phyloP scores from a whole-genome alignment of 2,329 filamentous ascomycete genomes.

The Epicoccum sorghinum region DNA sequence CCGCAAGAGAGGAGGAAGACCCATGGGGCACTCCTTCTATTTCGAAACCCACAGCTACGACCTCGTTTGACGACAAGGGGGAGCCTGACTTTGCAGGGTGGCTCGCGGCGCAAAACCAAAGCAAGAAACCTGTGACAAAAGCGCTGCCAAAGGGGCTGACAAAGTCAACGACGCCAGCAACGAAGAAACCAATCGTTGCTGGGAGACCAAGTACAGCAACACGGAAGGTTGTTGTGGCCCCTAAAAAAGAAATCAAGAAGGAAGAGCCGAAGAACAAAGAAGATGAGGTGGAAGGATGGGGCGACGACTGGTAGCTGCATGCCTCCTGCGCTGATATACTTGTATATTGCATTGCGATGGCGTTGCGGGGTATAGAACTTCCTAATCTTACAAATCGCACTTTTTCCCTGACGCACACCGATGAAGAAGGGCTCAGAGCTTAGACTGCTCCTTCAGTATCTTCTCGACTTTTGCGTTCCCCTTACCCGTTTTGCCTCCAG shows the following conservation, averaged over 20 bases:
- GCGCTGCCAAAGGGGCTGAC: constrained; percentile 81
- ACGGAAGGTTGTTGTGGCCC: constrained; percentile 35
- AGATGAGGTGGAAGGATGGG: constrained; percentile 49
- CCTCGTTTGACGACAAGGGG: constrained; percentile 77
- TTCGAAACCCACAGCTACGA: constrained; percentile 47
- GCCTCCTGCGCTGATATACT: background rate
- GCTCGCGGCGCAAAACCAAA: constrained; percentile 82
- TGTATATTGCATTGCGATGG: constrained; percentile 26
- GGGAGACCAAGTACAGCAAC: constrained; percentile 39
- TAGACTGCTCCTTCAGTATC: background rate
- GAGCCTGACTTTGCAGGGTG: constrained; percentile 97
- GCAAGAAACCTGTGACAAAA: constrained; percentile 70
- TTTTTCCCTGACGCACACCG: no score
- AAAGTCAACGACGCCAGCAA: constrained; percentile 58
- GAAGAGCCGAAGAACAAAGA: constrained; percentile 27
- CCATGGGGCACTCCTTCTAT: constrained; percentile 56
- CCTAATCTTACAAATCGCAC: background rate
- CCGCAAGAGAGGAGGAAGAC: constrained; percentile 58
- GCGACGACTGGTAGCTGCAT: constrained; percentile 44
- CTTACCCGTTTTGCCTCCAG: constrained; percentile 11
- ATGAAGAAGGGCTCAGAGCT: background rate
- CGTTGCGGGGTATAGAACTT: constrained; percentile 15
- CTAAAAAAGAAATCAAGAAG: constrained; percentile 41
- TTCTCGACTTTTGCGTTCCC: constrained; percentile 18
- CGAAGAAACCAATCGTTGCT: constrained; percentile 42